Percentiles rank a stretch among this genome's conserved stretches.
Evolutionary conservation across 1,284 basidiomycete species (phyloP).

Genomic region (Moesziomyces antarcticus): DNA sequence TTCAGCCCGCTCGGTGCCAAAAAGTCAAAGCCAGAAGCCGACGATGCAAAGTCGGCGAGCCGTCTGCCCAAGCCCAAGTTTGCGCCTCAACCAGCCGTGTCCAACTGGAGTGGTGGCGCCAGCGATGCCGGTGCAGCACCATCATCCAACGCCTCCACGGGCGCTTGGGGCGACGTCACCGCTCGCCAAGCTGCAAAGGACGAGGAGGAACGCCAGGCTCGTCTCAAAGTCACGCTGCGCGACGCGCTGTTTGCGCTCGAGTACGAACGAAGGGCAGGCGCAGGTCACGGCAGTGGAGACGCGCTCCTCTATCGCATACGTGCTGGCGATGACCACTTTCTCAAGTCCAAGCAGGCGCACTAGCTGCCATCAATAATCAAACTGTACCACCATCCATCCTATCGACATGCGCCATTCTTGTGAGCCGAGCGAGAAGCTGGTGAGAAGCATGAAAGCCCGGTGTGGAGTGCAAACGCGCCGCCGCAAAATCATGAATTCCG

Average conservation of each 20-base stretch:
- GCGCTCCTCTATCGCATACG: constrained; percentile 33
- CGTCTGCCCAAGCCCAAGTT: constrained; percentile 62
- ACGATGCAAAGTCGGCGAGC: constrained; percentile 22
- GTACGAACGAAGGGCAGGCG: constrained; percentile 38
- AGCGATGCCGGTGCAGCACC: constrained; percentile 4
- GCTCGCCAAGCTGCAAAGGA: constrained; percentile 59
- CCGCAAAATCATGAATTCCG: background rate
- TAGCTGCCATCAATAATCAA: background rate
- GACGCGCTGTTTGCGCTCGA: constrained; percentile 65
- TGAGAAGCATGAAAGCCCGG: too few relatives aligned
- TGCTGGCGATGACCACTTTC: constrained; percentile 19
- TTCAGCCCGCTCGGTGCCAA: constrained; percentile 34
- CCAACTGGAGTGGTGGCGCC: constrained; percentile 28
- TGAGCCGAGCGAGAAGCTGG: too few relatives aligned
- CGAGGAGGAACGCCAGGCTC: constrained; percentile 58
- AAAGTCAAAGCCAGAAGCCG: constrained; percentile 34
- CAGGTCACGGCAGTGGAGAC: constrained; percentile 45
- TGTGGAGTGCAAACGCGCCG: background rate
- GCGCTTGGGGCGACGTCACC: constrained; percentile 65
- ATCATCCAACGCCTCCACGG: constrained; percentile 18
- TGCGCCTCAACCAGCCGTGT: constrained; percentile 50
- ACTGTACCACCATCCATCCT: too few relatives aligned
- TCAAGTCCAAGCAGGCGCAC: constrained; percentile 18
- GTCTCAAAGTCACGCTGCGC: constrained; percentile 57
- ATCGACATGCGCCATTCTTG: too few relatives aligned